Conservation (phyloP, 2,329 filamentous ascomycete genomes). For the Botryosphaeria dothidea region DNA sequence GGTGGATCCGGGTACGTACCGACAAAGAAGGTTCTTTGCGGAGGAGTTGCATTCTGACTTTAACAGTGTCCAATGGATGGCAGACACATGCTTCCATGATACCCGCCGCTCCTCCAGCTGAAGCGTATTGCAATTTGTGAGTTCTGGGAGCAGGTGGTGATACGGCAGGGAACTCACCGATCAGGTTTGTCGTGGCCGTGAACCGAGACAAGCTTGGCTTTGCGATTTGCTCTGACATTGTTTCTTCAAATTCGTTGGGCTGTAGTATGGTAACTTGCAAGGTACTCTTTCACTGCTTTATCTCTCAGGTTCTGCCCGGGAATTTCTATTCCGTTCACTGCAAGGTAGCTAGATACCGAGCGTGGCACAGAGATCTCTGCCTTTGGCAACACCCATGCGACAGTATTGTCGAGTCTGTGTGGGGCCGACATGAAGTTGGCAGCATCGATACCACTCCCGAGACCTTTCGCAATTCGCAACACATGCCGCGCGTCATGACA, state of each 20-base stretch:
- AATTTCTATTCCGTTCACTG: background rate
- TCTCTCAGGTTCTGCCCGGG: no score
- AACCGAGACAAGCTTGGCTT: background rate
- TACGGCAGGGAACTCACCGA: background rate
- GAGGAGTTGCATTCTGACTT: background rate
- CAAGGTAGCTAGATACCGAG: background rate
- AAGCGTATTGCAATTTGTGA: background rate
- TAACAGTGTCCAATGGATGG: slow-evolving; percentile 4
- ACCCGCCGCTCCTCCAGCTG: slow-evolving; percentile 1
- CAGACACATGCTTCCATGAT: slow-evolving; percentile 1
- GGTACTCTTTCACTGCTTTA: no score
- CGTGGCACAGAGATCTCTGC: no score
- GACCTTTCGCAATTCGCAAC: background rate
- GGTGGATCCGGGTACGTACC: background rate
- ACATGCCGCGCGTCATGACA: background rate
- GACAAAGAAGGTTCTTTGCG: background rate
- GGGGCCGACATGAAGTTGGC: background rate
- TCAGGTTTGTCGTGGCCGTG: background rate
- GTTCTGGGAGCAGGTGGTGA: background rate
- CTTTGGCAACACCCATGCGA: background rate
- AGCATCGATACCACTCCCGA: background rate
- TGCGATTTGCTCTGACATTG: background rate
- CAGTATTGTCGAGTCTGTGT: background rate
- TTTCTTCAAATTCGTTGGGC: no score
- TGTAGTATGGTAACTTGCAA: no score